Base-by-base conservation (phyloP, 1,139 yeast species). In the Geotrichum histeridarum region DNA sequence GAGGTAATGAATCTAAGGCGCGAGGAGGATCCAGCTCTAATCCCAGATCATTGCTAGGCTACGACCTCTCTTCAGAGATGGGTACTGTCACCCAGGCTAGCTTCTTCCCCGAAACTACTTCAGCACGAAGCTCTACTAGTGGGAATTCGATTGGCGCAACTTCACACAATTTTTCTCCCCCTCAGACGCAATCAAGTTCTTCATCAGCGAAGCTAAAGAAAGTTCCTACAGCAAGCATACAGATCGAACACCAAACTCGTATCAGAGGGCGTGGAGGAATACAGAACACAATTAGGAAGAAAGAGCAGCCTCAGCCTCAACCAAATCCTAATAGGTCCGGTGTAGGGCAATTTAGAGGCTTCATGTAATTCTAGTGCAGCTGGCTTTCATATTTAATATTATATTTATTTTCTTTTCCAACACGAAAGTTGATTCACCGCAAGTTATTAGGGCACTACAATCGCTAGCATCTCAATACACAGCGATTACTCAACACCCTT, bases 261-360 rank as follows among this genome's bases (percentile, higher is more conserved):
- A 45, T 66, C 43, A 57, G 67, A 5, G 72, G 72, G 17, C 61
- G 72, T 3, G 72, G 72, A 8, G 72, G 72, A 2, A 67, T 67
- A 4, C 72, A 69, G 54, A 69, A 67, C 42, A 51, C 58, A 3
- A 50, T 47, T 18, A 46, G 57, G 6, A 56, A 51, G 30, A 39
- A 55, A 22, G 48, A 22, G 27, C 27, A 22, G 27, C 27, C 27
- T 5, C 27, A 54, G 18, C 42, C 38, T 17, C 49, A 12, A 39
- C 2, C 17, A 18, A 33, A 9, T 11, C 48, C 42, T 8, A 18
- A 33, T 22, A 35, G 49, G 27, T 45, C 49, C 8, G 49, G 49
- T 15, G 22, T 35, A 11, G 35, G 54, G 8, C 44, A 44, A 9
- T 42, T 35, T 37, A 46, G 42, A 30, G 52, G 54, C 30, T 37